Percentiles rank a stretch among this genome's conserved stretches.
These are phyloP conservation scores for Nannochloris sp. DNA, from an alignment of 139 green algal genomes.

Conservation along the genomic window DNA sequence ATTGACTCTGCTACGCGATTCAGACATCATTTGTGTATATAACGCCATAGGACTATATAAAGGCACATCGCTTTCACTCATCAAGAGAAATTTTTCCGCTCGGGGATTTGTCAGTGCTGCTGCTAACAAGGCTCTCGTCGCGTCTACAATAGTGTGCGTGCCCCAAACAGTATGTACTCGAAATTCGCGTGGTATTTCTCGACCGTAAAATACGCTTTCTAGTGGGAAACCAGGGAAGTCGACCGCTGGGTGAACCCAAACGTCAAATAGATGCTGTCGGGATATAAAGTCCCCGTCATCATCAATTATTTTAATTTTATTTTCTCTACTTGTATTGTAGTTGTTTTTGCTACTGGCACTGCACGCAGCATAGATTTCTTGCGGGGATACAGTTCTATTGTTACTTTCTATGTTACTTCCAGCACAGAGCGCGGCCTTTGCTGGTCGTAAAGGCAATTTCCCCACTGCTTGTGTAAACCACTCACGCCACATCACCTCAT, in stretches of 20 bases:
- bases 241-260: slow-evolving; percentile 12
- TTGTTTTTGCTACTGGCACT: background rate
- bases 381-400: background rate
- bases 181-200: background rate
- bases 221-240: background rate
- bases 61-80: slow-evolving; percentile 11
- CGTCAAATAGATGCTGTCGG: slow-evolving; percentile 15
- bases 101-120: slow-evolving; percentile 17
- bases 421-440: background rate
- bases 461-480: background rate
- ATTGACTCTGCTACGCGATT: slow-evolving; percentile 2
- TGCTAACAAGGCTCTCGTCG: slow-evolving; percentile 13
- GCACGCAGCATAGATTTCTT: background rate
- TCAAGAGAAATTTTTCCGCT: slow-evolving; percentile 11
- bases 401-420: background rate
- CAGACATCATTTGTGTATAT: slow-evolving; percentile 1
- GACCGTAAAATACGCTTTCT: slow-evolving; percentile 4
- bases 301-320: background rate
- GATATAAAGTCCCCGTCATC: background rate
- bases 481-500: slow-evolving; percentile 10
- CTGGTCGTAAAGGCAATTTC: background rate
- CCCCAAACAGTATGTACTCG: slow-evolving; percentile 12
- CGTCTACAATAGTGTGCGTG: slow-evolving; percentile 4
- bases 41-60: background rate
- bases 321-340: background rate